Evolutionary conservation across 352 stramenopile genomes (phyloP).

Genomic region (Globisporangium cylindrosporum): DNA sequence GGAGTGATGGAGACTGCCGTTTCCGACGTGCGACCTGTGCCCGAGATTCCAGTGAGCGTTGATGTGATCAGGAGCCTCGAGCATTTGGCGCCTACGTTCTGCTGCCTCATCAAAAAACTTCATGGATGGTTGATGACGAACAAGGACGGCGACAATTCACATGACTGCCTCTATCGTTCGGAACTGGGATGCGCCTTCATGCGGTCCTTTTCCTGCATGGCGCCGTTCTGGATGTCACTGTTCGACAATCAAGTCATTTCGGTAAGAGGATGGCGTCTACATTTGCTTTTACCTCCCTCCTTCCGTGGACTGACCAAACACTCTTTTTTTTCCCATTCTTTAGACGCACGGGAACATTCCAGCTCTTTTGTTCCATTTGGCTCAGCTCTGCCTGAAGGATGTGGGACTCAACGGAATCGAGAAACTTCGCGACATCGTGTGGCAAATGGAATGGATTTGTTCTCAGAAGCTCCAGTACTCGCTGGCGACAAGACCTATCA

Average conservation of each 20-base stretch:
- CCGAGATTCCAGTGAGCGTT: constrained; percentile 27
- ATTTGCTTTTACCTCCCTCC: background rate
- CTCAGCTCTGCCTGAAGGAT: constrained; percentile 47
- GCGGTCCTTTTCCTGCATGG: constrained; percentile 47
- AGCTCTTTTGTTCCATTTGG: constrained; percentile 56
- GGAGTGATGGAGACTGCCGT: constrained; percentile 9
- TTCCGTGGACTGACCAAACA: background rate
- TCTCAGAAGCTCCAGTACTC: constrained; percentile 38
- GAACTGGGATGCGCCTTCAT: constrained; percentile 58
- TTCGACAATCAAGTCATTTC: constrained; percentile 67
- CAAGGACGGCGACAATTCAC: constrained; percentile 11
- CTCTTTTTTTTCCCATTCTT: constrained; percentile 5
- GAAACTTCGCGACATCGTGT: constrained; percentile 29
- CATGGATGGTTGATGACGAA: constrained; percentile 31
- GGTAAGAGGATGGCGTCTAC: constrained; percentile 22
- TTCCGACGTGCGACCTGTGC: constrained; percentile 26
- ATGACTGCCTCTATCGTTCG: constrained; percentile 29
- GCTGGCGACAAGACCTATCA: constrained; percentile 44
- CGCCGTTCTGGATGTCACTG: constrained; percentile 43
- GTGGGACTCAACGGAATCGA: constrained; percentile 35
- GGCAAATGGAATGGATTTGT: constrained; percentile 48
- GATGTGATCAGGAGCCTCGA: constrained; percentile 30
- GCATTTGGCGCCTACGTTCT: constrained; percentile 33
- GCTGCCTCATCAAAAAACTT: constrained; percentile 36
- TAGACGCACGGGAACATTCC: constrained; percentile 61